Conservation (phyloP, 352 stramenopile species). For the Detonula confervacea region DNA sequence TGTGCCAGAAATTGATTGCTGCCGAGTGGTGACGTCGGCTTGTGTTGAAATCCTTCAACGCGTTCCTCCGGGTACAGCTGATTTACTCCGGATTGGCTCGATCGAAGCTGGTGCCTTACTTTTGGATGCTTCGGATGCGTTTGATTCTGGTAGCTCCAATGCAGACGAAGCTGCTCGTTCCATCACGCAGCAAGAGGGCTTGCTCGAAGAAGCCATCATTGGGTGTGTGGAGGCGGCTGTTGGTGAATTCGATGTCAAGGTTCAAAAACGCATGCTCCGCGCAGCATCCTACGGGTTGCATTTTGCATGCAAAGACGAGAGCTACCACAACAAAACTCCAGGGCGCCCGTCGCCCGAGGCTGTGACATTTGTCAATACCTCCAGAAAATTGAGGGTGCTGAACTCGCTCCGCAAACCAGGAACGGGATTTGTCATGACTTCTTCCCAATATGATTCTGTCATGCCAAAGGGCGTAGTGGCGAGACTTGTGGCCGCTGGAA, state of each 20-base stretch:
- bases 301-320: conserved; percentile 74
- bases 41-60: conserved; percentile 80
- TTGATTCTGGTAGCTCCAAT: conserved; percentile 68
- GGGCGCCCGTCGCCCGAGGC: conserved; percentile 61
- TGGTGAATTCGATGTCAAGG: conserved; percentile 76
- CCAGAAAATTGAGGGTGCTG: conserved; percentile 74
- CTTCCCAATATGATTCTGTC: conserved; percentile 76
- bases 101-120: conserved; percentile 83
- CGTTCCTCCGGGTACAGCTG: conserved; percentile 75
- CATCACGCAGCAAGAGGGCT: conserved; percentile 63
- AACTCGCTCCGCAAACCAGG: conserved; percentile 69
- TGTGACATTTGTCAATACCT: conserved; percentile 64
- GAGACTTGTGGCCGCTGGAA: conserved; percentile 67
- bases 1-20: conserved; percentile 83
- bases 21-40: conserved; percentile 72
- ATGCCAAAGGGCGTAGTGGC: conserved; percentile 68
- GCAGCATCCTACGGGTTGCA: conserved; percentile 83
- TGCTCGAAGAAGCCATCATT: conserved; percentile 72
- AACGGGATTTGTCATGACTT: conserved; percentile 76
- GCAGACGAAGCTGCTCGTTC: conserved; percentile 73
- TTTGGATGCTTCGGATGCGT: conserved; percentile 82
- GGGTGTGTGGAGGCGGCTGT: conserved; percentile 68
- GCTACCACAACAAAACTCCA: conserved; percentile 38
- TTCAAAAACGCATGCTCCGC: conserved; percentile 78
- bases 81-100: conserved; percentile 78